Evolutionary conservation across 1,284 basidiomycete species (phyloP).

Genomic region (Heterobasidion parviporum): DNA sequence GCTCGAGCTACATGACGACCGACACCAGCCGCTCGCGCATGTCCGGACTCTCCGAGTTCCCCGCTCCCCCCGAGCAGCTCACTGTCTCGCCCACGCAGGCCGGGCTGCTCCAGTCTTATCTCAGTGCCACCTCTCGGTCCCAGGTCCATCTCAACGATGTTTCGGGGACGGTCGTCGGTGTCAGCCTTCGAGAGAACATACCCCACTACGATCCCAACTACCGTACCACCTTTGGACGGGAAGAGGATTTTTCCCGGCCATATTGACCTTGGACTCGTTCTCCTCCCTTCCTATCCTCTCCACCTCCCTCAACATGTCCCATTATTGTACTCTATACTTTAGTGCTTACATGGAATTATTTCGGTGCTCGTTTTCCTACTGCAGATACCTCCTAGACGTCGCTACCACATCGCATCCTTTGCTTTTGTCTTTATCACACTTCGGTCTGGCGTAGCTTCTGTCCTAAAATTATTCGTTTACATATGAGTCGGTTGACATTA

Average conservation of each 20-base stretch:
- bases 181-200: neutral
- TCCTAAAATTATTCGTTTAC: neutral
- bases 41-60: constrained; percentile 70
- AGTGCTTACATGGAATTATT: neutral
- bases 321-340: neutral
- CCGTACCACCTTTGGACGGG: constrained; percentile 1
- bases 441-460: no score
- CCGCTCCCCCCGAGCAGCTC: constrained; percentile 41
- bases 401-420: no score
- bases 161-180: neutral
- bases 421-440: no score
- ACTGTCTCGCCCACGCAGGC: constrained; percentile 26
- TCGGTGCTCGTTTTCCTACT: neutral
- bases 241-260: neutral
- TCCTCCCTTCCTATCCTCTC: no score
- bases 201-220: neutral
- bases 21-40: constrained; percentile 52
- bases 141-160: neutral
- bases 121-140: neutral
- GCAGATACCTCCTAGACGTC: neutral
- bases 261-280: neutral
- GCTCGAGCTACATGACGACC: constrained; percentile 61
- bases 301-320: no score
- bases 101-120: constrained; percentile 38
- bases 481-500: neutral